Evolutionary conservation across 1,284 basidiomycete genomes (phyloP).

Genomic region (Trametes versicolor): DNA sequence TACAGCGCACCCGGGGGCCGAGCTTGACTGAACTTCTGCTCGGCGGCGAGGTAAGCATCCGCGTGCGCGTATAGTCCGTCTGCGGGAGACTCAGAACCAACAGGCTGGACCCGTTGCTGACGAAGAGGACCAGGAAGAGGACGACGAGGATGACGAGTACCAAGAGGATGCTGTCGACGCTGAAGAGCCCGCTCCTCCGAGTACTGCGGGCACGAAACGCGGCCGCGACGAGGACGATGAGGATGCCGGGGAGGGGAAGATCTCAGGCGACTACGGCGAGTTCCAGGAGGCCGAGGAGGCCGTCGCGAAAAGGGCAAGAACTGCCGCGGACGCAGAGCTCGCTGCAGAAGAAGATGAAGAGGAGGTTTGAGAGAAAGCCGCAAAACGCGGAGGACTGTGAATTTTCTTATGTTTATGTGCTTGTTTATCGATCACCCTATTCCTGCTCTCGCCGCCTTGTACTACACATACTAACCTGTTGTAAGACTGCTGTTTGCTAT

Average conservation of each 20-base stretch:
- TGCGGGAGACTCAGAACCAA: too few species aligned
- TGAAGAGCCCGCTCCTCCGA: constrained; percentile 37
- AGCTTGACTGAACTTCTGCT: constrained; percentile 43
- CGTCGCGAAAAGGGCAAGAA: constrained; percentile 47
- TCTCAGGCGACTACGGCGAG: constrained; percentile 40
- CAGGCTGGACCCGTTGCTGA: constrained; percentile 17
- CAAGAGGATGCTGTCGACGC: constrained; percentile 42
- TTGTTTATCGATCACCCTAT: constrained; percentile 2
- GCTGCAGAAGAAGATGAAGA: constrained; percentile 28
- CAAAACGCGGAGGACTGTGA: not conserved
- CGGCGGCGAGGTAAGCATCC: constrained; percentile 31
- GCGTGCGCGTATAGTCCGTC: not conserved
- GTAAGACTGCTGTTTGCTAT: not conserved
- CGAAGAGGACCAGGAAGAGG: constrained; percentile 43
- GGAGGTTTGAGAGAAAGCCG: constrained; percentile 10
- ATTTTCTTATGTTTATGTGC: constrained; percentile 16
- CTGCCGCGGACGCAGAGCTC: constrained; percentile 22
- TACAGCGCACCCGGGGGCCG: constrained; percentile 28
- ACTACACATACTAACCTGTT: constrained; percentile 16
- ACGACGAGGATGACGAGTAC: constrained; percentile 50
- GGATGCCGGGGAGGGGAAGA: constrained; percentile 36
- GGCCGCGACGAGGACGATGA: constrained; percentile 50
- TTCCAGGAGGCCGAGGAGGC: constrained; percentile 53
- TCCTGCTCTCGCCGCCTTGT: not conserved
- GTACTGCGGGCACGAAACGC: constrained; percentile 48